phyloP scores from a whole-genome alignment of 2,329 filamentous ascomycete genomes.

The Trichoderma endophyticum region DNA sequence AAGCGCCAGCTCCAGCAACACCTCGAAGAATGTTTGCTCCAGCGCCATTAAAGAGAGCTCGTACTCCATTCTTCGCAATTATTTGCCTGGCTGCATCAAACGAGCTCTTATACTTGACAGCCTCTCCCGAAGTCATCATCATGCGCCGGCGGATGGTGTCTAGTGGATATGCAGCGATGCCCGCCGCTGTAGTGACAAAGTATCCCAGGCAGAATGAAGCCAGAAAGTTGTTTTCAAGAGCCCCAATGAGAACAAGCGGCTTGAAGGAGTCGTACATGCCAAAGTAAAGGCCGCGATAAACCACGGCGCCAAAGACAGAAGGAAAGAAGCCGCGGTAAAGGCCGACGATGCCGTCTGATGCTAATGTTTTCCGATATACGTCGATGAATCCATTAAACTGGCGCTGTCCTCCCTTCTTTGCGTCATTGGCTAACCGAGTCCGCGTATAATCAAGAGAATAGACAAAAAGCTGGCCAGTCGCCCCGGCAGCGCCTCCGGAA shows the following conservation, averaged over 20 bases:
- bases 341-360: slow-evolving; percentile 1
- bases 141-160: slow-evolving; percentile 1
- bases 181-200: background rate
- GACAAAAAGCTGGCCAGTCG: background rate
- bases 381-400: slow-evolving; percentile 4
- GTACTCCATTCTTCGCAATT: background rate
- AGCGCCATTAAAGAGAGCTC: background rate
- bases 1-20: background rate
- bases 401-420: background rate
- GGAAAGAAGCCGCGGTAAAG: slow-evolving; percentile 9
- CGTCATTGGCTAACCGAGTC: background rate
- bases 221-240: slow-evolving; percentile 3
- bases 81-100: background rate
- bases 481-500: background rate
- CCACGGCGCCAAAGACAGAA: background rate
- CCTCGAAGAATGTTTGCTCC: background rate
- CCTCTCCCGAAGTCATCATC: slow-evolving; percentile 6
- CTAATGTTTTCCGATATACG: slow-evolving; percentile 3
- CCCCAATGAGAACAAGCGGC: background rate
- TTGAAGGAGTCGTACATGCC: slow-evolving; percentile 12
- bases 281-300: background rate
- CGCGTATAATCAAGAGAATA: slow-evolving; percentile 3
- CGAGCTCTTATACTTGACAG: background rate
- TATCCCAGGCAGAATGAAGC: slow-evolving; percentile 2
- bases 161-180: background rate